These are phyloP conservation scores for Salisapilia sapeloensis DNA, from an alignment of 352 stramenopile species.

Conservation along the genomic window DNA sequence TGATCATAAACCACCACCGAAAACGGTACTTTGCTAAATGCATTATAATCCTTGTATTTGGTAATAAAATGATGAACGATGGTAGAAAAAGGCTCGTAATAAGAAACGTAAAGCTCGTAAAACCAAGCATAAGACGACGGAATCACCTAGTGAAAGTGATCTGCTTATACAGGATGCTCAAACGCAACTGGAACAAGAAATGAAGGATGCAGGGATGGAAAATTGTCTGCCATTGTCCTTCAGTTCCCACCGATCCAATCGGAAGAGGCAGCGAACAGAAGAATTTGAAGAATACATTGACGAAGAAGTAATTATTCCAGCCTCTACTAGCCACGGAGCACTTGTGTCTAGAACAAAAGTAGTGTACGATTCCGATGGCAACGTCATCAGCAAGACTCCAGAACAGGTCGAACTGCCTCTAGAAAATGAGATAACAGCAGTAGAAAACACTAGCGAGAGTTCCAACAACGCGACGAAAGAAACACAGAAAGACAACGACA, in stretches of 20 bases:
- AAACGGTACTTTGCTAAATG: too few species aligned
- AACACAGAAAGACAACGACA: constrained; percentile 4
- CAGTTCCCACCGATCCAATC: constrained; percentile 8
- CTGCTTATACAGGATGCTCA: constrained; percentile 34
- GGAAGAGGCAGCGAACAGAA: background rate
- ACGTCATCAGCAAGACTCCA: too few species aligned
- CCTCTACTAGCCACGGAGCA: too few species aligned
- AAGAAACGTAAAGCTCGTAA: constrained; percentile 13
- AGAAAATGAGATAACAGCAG: too few species aligned
- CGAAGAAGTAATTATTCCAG: too few species aligned
- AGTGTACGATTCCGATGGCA: too few species aligned
- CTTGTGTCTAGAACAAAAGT: too few species aligned
- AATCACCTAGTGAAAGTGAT: constrained; percentile 7
- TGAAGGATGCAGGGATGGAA: constrained; percentile 32
- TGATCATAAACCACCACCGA: too few species aligned
- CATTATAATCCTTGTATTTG: too few species aligned
- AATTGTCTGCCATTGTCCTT: constrained; percentile 36
- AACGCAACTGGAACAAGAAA: constrained; percentile 31
- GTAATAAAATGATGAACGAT: too few species aligned
- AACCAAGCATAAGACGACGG: background rate
- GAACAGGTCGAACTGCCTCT: too few species aligned
- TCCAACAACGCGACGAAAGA: background rate
- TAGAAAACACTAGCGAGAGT: too few species aligned
- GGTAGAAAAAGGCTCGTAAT: constrained; percentile 5
- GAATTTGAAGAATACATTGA: constrained; percentile 1